A percentile compares a stretch with the other conserved stretches of the same genome.
Conservation (phyloP, 2,329 filamentous ascomycete species). For the Colletotrichum sp. region DNA sequence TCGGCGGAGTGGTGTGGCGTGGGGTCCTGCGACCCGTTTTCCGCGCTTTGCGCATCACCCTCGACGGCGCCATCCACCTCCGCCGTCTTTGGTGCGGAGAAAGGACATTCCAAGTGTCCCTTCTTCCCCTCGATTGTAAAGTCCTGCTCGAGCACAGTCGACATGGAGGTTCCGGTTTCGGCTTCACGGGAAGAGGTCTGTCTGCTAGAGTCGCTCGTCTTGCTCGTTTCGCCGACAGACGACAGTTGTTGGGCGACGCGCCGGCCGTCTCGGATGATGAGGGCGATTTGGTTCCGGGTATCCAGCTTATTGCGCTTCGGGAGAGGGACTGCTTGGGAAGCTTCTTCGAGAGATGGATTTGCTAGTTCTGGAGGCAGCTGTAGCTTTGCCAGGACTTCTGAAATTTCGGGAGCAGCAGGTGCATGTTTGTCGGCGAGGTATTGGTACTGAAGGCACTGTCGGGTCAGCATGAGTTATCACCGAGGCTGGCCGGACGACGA, state of each 20-base stretch:
- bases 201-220: conserved; percentile 55
- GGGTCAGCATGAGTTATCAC: conserved; percentile 21
- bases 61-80: conserved; percentile 7
- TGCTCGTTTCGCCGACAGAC: conserved; percentile 53
- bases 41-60: neutral
- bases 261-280: conserved; percentile 69
- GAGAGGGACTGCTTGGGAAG: conserved; percentile 56
- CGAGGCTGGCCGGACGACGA: conserved; percentile 3
- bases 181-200: conserved; percentile 49
- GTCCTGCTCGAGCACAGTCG: conserved; percentile 80
- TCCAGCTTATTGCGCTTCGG: conserved; percentile 52
- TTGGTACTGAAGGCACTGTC: conserved; percentile 56
- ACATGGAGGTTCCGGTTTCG: conserved; percentile 59
- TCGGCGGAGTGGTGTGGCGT: conserved; percentile 57
- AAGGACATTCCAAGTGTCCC: conserved; percentile 82
- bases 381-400: conserved; percentile 69
- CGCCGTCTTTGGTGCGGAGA: conserved; percentile 52
- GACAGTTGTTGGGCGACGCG: conserved; percentile 60
- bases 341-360: conserved; percentile 51
- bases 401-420: conserved; percentile 67
- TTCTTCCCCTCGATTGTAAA: conserved; percentile 87
- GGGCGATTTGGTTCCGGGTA: conserved; percentile 62
- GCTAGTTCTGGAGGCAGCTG: conserved; percentile 63
- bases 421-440: conserved; percentile 72
- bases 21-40: conserved; percentile 32